These are phyloP conservation scores for Penicillium atrosanguineum DNA, from an alignment of 495 filamentous ascomycete species.

Conservation along the genomic window DNA sequence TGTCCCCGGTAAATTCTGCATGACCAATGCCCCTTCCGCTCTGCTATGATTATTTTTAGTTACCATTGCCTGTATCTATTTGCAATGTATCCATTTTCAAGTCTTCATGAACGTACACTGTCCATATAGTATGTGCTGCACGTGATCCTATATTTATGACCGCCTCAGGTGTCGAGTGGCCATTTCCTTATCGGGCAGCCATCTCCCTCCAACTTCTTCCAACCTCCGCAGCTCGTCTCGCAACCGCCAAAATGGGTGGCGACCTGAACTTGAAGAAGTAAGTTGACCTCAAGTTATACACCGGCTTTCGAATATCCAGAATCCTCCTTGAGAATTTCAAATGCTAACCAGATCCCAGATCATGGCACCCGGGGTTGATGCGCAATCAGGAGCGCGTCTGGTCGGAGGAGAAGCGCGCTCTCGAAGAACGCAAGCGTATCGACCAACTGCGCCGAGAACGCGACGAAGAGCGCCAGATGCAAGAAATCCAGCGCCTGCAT, in stretches of 20 bases:
- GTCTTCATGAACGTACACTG: not conserved
- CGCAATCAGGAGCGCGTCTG: slow-evolving; percentile 82
- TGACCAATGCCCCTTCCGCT: slow-evolving; percentile 14
- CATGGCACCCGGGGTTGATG: slow-evolving; percentile 85
- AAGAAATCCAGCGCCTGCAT: slow-evolving; percentile 86
- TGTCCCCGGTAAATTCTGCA: slow-evolving; percentile 21
- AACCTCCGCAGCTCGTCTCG: slow-evolving; percentile 9
- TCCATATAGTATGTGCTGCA: not conserved
- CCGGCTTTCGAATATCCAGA: not conserved
- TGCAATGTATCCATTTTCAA: slow-evolving; percentile 21
- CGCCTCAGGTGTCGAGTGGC: not conserved
- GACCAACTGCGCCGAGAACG: slow-evolving; percentile 86
- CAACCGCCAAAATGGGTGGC: slow-evolving; percentile 65
- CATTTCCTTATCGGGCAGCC: slow-evolving; percentile 11
- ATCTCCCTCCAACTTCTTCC: slow-evolving; percentile 5
- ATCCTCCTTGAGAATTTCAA: not conserved
- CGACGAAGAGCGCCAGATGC: slow-evolving; percentile 87
- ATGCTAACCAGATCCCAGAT: slow-evolving; percentile 36
- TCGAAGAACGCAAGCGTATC: slow-evolving; percentile 90
- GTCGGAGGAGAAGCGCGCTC: slow-evolving; percentile 85
- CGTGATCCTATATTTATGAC: not conserved
- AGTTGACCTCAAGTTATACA: not conserved
- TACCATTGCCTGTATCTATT: slow-evolving; percentile 25
- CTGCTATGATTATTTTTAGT: slow-evolving; percentile 13
- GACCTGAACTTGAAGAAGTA: slow-evolving; percentile 93